Evolutionary conservation across 1,284 basidiomycete species (phyloP), one percentile per base, ranked within the genome.

Genomic region (Cryptococcus sp.): DNA sequence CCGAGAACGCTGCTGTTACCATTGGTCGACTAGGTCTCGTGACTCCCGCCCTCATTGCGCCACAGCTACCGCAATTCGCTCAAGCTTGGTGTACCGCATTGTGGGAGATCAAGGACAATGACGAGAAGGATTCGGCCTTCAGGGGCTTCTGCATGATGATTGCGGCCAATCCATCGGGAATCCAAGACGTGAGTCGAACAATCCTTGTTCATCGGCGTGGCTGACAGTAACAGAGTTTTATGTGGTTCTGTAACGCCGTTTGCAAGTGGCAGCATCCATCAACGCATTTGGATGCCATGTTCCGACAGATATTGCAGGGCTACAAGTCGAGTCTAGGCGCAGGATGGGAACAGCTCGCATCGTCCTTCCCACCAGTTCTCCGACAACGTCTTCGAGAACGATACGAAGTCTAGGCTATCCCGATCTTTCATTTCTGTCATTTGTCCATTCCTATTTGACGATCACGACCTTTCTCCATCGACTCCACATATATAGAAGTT

Each of bases 101-200:
- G 52, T 93, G 93, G 76, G 96, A 98, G 74, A 98, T 98, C 73
- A 88, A 96, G 63, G 96, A 99, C 72, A 99, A 98, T 69, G 94
- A 98, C 64, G 96, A 99, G 78, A 99, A 98, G 78, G 96, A 98
- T 70, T 96, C 91, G n/a, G 96, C 96, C 4, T 99, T 98, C 83
- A 81, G 92, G 53, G 96, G 96, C 2, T 83, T 99, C 64, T 99
- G 96, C 77, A 91, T 91, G 50, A 86, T 98, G 55, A 91, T 98
- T 59, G 88, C 93, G 74, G 83, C 84, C 46, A 98, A 98, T 71
- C 94, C 94, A 11, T 84, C 83, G 48, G 92, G 91, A 2, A 88
- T 96, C 56, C 83, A 88, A 46, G 88, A 88, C 80, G 89, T 87
- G 54, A 62, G 82, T 45, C 16, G 41, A 46, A 37, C n/a, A n/a